Evolutionary conservation across 495 filamentous ascomycete species (phyloP), one percentile per base, ranked within the genome.

Genomic region (Podospora fimiseda): DNA sequence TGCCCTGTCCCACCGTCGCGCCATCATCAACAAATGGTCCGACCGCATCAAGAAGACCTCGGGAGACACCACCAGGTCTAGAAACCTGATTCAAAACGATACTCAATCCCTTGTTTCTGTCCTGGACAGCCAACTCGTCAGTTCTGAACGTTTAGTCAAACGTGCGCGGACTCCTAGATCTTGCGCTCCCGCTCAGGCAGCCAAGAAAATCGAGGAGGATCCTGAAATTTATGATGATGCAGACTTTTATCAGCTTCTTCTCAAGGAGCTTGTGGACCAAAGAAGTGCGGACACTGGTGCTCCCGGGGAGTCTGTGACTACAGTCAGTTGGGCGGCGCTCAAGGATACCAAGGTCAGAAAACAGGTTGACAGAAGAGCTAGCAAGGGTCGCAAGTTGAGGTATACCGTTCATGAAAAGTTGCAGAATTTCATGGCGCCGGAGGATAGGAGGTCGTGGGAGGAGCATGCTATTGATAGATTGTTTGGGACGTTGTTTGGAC

Each of bases 371-470:
- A 89, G 90, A 14, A 92, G 89, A 59, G 94, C 94, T 9, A 95
- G 89, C 60, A 97, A 97, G 72, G 93, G 93, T 4, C 74, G 93
- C 47, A 98, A 96, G 71, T 79, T 98, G 80, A 74, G 86, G 41
- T 97, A 87, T 70, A 89, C 85, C 43, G 90, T 97, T 15, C 92
- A 97, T 61, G 90, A 97, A 73, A 97, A 96, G 69, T 68, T 98
- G 56, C 88, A 93, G 74, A 96, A 96, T 71, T 97, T 97, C 64
- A 96, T 96, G 91, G 91, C 90, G 23, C 86, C 92, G 0, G 88
- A 95, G 65, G 88, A 95, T 63, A 72, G 87, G 23, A 78, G 84
- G 2, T 64, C 56, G 11, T 96, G 91, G 91, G 86, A 87, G 45
- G 76, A 81, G 48, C 76, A 80, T 48, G 87, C 89, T 37, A 81